Evolutionary conservation across 2,329 filamentous ascomycete species (phyloP), one percentile per base, ranked within the genome.

Genomic region (Cercospora janseana): DNA sequence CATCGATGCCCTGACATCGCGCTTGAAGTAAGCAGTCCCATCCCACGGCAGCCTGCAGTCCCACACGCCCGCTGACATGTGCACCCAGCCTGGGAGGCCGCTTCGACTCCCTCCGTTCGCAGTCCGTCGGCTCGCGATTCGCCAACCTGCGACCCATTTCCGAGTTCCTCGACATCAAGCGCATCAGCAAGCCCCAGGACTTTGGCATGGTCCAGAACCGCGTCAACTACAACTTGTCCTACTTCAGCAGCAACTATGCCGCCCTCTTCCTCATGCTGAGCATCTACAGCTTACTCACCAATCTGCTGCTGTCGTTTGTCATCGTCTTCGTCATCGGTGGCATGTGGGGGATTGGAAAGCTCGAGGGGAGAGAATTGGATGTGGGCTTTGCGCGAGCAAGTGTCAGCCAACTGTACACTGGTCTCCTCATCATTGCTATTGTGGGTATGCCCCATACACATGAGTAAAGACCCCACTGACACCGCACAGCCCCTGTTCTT

Each of bases 221-320:
- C 60, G 85, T 95, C 75, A 95, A 94, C 79, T 96, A 96, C 84
- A 98, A 98, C 73, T 76, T 98, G 60, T 83, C 87, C 70, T 87
- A 97, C 77, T 98, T 95, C 79, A 94, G 90, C 56, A 96, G 89
- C 85, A 98, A 98, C 78, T 98, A 98, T 80, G 86, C 87, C 61
- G 86, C 87, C 58, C 82, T 97, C 63, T 95, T 97, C 69, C 78
- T 87, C 64, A 94, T 98, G 85, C 85, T 98, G 67, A 88, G 87
- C 77, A 86, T 98, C 74, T 98, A 98, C 79, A 88, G 88, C 66
- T 75, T 98, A 65, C 79, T 98, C 66, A 93, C 88, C 63, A 97
- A 96, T 75, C 78, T 82, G 66, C 73, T 84, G 37, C 80, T 98
- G 45, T 82, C 96, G 55, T 96, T 97, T 69, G 90, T 94, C 73